phyloP scores from a whole-genome alignment of 495 filamentous ascomycete species.

The Tuber borchii region DNA sequence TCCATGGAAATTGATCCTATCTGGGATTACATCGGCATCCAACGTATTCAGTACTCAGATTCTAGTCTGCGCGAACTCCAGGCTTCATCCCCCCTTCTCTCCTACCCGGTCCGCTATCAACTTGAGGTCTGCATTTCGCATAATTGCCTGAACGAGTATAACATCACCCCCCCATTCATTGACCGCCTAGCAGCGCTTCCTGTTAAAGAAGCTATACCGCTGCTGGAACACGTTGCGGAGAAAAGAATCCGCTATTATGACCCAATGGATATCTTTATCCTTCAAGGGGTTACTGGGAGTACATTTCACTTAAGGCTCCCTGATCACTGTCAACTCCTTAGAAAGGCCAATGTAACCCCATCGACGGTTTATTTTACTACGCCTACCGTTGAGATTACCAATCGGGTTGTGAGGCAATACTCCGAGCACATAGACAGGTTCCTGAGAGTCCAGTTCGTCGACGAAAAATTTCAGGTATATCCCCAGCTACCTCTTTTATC shows the following conservation, averaged over 20 bases:
- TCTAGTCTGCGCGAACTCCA: conserved; percentile 38
- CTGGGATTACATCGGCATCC: conserved; percentile 56
- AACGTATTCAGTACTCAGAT: conserved; percentile 16
- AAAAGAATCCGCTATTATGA: conserved; percentile 56
- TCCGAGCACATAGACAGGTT: conserved; percentile 66
- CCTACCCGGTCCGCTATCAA: conserved; percentile 76
- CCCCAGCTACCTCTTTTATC: background rate
- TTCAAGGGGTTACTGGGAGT: conserved; percentile 42
- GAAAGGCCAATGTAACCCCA: conserved; percentile 73
- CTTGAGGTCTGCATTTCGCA: conserved; percentile 86
- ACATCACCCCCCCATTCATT: conserved; percentile 60
- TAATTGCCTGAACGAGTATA: conserved; percentile 70
- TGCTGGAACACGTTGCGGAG: conserved; percentile 61
- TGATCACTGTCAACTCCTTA: conserved; percentile 63
- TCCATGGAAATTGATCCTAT: conserved; percentile 44
- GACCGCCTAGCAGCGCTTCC: conserved; percentile 51
- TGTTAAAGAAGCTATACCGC: conserved; percentile 47
- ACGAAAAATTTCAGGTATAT: conserved; percentile 53
- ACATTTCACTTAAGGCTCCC: conserved; percentile 50
- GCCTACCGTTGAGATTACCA: conserved; percentile 76
- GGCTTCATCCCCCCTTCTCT: conserved; percentile 47
- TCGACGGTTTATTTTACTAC: conserved; percentile 71
- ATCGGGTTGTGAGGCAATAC: conserved; percentile 74
- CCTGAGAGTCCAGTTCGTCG: conserved; percentile 83
- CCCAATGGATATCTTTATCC: conserved; percentile 67